Evolutionary conservation across 1,139 yeast species (phyloP).

Genomic region (Magnusiomyces fungicola): DNA sequence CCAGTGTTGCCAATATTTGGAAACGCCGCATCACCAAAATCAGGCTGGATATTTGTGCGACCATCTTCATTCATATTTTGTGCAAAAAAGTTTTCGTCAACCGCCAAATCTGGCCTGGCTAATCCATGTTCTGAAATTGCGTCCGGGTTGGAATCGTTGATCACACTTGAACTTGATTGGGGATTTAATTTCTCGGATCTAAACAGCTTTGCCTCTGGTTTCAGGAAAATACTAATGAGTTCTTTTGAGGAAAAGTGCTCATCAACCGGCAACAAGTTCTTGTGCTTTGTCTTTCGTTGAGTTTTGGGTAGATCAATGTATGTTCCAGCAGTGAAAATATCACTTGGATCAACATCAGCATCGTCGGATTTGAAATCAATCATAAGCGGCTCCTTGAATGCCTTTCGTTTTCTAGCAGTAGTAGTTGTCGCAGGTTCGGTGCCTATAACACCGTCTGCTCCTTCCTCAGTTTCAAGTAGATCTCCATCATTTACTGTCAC

Average conservation of each 20-base stretch:
- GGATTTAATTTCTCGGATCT: conserved; percentile 17
- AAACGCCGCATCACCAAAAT: conserved; percentile 42
- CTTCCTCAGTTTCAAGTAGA: no score
- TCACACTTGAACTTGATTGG: background rate
- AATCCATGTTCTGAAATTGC: conserved; percentile 8
- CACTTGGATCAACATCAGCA: conserved; percentile 39
- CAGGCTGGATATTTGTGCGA: conserved; percentile 20
- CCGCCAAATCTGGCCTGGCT: conserved; percentile 19
- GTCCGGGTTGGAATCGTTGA: background rate
- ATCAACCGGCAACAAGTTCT: conserved; percentile 64
- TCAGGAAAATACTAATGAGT: conserved; percentile 60
- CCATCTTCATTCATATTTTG: conserved; percentile 26
- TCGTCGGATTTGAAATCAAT: conserved; percentile 48
- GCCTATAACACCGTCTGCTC: no score
- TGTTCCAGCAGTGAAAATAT: conserved; percentile 46
- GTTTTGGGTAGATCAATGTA: conserved; percentile 39
- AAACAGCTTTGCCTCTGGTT: conserved; percentile 41
- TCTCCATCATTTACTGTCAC: background rate
- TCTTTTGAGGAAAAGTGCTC: conserved; percentile 63
- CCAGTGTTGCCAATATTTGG: conserved; percentile 22
- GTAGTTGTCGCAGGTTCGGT: no score
- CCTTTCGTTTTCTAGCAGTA: conserved; percentile 35
- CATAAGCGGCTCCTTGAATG: conserved; percentile 33
- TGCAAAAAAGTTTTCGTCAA: conserved; percentile 72
- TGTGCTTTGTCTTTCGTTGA: conserved; percentile 37